These are phyloP conservation scores for Symbiodinium pilosum DNA, from an alignment of 73 alveolate genomes.

Conservation along the genomic window DNA sequence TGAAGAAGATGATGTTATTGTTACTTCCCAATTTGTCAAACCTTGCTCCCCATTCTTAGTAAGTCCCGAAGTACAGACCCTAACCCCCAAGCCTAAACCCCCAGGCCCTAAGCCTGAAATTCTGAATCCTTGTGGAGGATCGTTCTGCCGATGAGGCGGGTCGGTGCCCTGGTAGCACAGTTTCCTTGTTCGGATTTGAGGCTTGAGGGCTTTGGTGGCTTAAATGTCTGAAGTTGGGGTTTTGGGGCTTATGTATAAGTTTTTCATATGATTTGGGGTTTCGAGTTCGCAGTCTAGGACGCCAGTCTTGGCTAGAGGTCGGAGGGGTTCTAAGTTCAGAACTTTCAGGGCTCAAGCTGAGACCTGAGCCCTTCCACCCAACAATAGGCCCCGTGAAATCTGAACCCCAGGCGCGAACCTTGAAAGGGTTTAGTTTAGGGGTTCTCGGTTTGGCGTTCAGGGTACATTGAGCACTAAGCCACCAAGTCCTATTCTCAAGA, in stretches of 20 bases:
- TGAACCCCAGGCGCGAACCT: not conserved
- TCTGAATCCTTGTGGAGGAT: not conserved
- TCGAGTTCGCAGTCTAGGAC: not conserved
- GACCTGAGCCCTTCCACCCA: not conserved
- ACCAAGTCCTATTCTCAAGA: too few relatives aligned
- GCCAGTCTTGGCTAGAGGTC: too few relatives aligned
- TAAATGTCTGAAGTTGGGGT: not conserved
- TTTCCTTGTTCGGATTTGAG: not conserved
- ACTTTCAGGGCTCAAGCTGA: too few relatives aligned
- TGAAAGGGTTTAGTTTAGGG: not conserved
- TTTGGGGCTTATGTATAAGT: not conserved
- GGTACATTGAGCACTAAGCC: not conserved
- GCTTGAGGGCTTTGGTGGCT: not conserved
- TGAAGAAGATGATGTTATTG: too few relatives aligned
- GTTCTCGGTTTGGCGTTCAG: not conserved
- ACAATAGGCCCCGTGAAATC: not conserved
- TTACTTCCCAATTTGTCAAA: not conserved
- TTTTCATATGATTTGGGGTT: not conserved
- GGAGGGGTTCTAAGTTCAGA: too few relatives aligned
- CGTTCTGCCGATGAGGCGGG: conserved; percentile 2
- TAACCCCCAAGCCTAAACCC: not conserved
- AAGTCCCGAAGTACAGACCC: not conserved
- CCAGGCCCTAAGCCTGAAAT: not conserved
- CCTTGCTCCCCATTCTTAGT: not conserved
- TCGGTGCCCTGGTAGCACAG: not conserved